Evolutionary conservation across 106 monocot genomes (phyloP).

Genomic region (Dioscorea zingiberensis): DNA sequence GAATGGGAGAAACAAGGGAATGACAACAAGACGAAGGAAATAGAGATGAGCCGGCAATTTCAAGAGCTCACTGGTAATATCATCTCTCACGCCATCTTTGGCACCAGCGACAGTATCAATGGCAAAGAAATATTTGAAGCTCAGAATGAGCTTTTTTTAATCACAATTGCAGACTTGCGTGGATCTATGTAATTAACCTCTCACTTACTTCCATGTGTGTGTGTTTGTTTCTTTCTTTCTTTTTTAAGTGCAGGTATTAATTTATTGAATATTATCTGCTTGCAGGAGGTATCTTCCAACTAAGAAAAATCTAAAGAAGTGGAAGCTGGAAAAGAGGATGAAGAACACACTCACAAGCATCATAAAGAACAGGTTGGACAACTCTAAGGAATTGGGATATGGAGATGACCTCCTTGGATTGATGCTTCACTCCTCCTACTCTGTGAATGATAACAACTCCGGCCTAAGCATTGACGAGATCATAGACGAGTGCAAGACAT

Average conservation of each 20-base stretch:
- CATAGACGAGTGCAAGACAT: constrained; percentile 76
- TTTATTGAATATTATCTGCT: neutral
- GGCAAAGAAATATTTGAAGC: constrained; percentile 54
- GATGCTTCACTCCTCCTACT: constrained; percentile 61
- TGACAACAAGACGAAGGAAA: neutral
- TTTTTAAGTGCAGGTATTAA: no score
- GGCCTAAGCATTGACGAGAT: constrained; percentile 52
- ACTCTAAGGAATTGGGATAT: constrained; percentile 18
- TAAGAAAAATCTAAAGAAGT: constrained; percentile 18
- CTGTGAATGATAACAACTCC: constrained; percentile 1
- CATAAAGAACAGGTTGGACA: constrained; percentile 20
- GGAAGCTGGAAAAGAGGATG: constrained; percentile 24
- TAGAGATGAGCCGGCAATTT: constrained; percentile 35
- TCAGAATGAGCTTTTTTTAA: constrained; percentile 28
- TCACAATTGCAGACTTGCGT: constrained; percentile 4
- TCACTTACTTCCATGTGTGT: neutral
- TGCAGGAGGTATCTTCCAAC: constrained; percentile 38
- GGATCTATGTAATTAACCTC: neutral
- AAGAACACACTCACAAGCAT: constrained; percentile 23
- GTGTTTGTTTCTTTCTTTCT: no score
- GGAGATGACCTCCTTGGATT: constrained; percentile 58
- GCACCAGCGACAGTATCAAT: constrained; percentile 24
- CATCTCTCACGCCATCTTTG: constrained; percentile 58
- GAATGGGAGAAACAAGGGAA: constrained; percentile 7
- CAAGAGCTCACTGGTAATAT: constrained; percentile 53